Percentiles rank a stretch among this genome's conserved stretches.
phyloP scores from a whole-genome alignment of 202 grass and related monocot species.

The Hordeum pubiflorum region DNA sequence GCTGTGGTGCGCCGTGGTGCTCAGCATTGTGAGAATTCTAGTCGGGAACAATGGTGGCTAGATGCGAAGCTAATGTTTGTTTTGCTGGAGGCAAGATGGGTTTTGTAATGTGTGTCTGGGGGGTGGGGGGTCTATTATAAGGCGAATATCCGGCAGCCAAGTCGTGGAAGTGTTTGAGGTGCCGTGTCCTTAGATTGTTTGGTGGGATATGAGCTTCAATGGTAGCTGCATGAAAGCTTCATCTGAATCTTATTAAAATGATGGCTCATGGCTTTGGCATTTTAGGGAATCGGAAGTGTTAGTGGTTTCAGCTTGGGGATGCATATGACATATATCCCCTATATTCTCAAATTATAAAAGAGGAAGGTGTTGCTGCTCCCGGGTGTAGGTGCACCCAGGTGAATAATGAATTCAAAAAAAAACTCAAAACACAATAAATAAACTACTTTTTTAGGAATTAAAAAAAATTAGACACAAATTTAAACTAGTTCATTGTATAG shows the following conservation, averaged over 20 bases:
- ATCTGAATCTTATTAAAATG: slow-evolving; percentile 48
- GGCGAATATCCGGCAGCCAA: background rate
- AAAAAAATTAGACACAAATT: too few relatives aligned
- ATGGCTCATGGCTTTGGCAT: slow-evolving; percentile 19
- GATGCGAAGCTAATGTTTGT: background rate
- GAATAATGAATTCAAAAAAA: too few relatives aligned
- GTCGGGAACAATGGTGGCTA: background rate
- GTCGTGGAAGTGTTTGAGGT: slow-evolving; percentile 41
- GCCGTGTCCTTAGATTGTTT: slow-evolving; percentile 52
- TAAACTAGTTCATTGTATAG: too few relatives aligned
- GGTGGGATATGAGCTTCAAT: slow-evolving; percentile 79
- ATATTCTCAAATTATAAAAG: too few relatives aligned
- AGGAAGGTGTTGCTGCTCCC: too few relatives aligned
- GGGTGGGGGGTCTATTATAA: slow-evolving; percentile 46
- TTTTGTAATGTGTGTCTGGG: slow-evolving; percentile 24
- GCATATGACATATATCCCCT: too few relatives aligned
- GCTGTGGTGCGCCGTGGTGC: slow-evolving; percentile 42
- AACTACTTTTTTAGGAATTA: too few relatives aligned
- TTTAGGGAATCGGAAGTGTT: slow-evolving; percentile 24
- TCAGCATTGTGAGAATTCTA: slow-evolving; percentile 22
- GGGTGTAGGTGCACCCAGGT: too few relatives aligned
- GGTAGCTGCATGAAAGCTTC: slow-evolving; percentile 92
- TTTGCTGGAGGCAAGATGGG: slow-evolving; percentile 24
- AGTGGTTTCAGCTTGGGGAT: slow-evolving; percentile 18
- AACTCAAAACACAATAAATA: too few relatives aligned